These are phyloP conservation scores for Malus hybrid DNA, from an alignment of 331 rosid species.

Conservation along the genomic window DNA sequence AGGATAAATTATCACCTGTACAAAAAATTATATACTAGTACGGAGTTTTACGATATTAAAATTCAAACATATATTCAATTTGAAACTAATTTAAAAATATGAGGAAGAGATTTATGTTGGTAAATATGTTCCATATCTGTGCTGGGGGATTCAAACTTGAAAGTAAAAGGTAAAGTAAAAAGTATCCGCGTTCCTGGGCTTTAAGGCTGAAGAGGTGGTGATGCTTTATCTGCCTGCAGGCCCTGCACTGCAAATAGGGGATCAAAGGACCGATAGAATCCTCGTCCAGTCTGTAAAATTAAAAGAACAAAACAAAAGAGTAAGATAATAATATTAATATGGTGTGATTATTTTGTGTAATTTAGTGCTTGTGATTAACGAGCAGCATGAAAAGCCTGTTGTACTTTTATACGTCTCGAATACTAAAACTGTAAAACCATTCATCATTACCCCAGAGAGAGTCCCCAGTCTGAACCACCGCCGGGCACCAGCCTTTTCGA, in stretches of 20 bases:
- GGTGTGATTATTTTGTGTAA: not conserved
- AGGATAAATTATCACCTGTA: not conserved
- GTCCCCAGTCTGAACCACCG: too few species aligned
- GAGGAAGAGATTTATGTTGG: not conserved
- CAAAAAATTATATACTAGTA: too few species aligned
- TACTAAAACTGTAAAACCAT: conserved; percentile 21
- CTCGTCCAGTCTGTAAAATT: not conserved
- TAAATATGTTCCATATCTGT: not conserved
- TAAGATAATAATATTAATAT: not conserved
- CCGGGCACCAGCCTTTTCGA: too few species aligned
- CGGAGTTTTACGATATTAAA: too few species aligned
- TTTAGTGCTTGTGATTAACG: not conserved
- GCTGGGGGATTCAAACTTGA: not conserved
- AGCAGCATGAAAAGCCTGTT: conserved; percentile 27
- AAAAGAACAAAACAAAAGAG: not conserved
- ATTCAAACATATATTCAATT: too few species aligned
- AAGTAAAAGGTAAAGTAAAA: too few species aligned
- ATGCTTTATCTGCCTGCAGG: too few species aligned
- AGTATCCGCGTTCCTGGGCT: conserved; percentile 56
- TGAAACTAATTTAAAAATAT: too few species aligned
- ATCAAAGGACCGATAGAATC: not conserved
- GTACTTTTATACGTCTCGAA: conserved; percentile 15
- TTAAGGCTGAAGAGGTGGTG: not conserved
- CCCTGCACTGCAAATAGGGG: not conserved
- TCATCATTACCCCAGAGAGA: not conserved